phyloP scores from a whole-genome alignment of 495 filamentous ascomycete species.

The Neurospora discreta region DNA sequence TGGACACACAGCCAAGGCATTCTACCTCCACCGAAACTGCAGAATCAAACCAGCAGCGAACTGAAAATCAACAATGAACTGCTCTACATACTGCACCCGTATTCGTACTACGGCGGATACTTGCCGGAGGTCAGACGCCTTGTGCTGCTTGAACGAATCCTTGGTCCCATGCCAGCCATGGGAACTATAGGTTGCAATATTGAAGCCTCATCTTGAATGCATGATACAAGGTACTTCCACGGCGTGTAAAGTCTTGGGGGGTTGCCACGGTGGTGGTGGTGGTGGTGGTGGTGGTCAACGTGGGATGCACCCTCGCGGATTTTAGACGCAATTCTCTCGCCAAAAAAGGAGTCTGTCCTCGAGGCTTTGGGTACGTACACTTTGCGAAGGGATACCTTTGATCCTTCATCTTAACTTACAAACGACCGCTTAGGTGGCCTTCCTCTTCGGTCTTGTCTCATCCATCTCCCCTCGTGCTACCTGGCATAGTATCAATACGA shows the following conservation, averaged over 20 bases:
- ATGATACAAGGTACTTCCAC: neutral
- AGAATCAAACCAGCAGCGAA: neutral
- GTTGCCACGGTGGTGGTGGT: neutral
- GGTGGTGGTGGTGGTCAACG: neutral
- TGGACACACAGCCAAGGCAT: neutral
- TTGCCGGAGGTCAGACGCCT: neutral
- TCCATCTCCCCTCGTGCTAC: neutral
- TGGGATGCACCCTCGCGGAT: neutral
- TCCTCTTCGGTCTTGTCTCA: neutral
- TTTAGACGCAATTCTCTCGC: neutral
- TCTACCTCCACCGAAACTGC: neutral
- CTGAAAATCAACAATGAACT: neutral
- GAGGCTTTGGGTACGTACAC: neutral
- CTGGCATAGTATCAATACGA: neutral
- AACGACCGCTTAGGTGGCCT: neutral
- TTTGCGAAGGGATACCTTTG: neutral
- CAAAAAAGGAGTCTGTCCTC: neutral
- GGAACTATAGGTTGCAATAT: neutral
- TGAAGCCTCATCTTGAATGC: neutral
- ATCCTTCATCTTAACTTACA: neutral
- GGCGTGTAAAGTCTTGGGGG: neutral
- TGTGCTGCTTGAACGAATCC: neutral
- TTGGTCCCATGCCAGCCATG: slow-evolving; percentile 3
- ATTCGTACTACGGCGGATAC: neutral
- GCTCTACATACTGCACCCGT: neutral